Percentiles rank a stretch among this genome's conserved stretches.
phyloP scores from a whole-genome alignment of 1,284 basidiomycete species.

The Fistulina hepatica region DNA sequence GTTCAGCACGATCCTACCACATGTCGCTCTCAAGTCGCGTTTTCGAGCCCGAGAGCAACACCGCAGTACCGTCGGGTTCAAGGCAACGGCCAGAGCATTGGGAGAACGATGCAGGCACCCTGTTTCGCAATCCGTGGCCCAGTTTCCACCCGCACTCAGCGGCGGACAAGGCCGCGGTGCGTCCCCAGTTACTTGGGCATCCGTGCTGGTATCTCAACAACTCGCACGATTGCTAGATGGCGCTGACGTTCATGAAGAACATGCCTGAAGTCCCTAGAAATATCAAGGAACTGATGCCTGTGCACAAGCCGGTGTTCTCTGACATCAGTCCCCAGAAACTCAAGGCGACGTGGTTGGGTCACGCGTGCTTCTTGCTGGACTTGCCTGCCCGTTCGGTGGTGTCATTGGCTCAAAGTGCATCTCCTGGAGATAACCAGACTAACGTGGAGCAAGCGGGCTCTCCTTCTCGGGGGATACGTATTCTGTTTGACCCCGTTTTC shows the following conservation, averaged over 20 bases:
- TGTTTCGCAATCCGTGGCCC: neutral
- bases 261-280: neutral
- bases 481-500: slow-evolving; percentile 66
- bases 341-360: slow-evolving; percentile 57
- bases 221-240: neutral
- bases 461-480: slow-evolving; percentile 42
- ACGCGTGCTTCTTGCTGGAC: slow-evolving; percentile 65
- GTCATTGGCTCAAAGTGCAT: no score
- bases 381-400: no score
- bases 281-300: neutral
- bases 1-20: no score
- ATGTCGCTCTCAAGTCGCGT: no score
- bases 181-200: neutral
- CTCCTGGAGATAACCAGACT: no score
- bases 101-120: neutral
- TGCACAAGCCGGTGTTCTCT: slow-evolving; percentile 1
- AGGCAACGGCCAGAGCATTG: slow-evolving; percentile 24
- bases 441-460: slow-evolving; percentile 19
- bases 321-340: neutral
- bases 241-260: neutral
- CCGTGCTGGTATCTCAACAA: neutral
- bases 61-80: no score
- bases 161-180: neutral
- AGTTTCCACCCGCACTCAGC: neutral
- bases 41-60: no score